These are phyloP conservation scores for Phytophthora kernoviae DNA, from an alignment of 352 stramenopile genomes.

Conservation along the genomic window DNA sequence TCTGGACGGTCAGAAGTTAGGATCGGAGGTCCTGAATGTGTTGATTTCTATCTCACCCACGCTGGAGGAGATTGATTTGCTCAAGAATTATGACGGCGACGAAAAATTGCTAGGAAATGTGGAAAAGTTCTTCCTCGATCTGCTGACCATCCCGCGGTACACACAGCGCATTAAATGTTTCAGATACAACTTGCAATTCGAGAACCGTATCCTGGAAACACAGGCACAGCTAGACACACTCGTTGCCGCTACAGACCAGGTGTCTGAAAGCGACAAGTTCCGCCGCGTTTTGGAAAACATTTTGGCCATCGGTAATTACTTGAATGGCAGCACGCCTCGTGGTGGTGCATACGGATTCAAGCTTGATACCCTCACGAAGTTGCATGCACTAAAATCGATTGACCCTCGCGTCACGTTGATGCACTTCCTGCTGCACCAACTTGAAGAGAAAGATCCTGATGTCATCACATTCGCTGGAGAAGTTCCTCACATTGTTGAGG, in stretches of 20 bases:
- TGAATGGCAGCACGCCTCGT: conserved; percentile 90
- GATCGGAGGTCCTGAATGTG: conserved; percentile 86
- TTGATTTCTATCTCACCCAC: conserved; percentile 90
- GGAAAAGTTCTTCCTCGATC: conserved; percentile 89
- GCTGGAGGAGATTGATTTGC: conserved; percentile 88
- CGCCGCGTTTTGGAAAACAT: conserved; percentile 82
- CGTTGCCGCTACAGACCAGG: conserved; percentile 81
- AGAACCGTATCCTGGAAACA: conserved; percentile 82
- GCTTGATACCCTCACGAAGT: conserved; percentile 89
- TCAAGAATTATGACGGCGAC: conserved; percentile 92
- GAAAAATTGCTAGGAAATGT: conserved; percentile 84
- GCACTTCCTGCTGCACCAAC: conserved; percentile 78
- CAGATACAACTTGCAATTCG: conserved; percentile 86
- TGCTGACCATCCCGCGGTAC: conserved; percentile 87
- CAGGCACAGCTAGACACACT: conserved; percentile 85
- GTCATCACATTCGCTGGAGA: conserved; percentile 82
- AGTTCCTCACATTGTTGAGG: conserved; percentile 77
- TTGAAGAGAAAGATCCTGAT: conserved; percentile 79
- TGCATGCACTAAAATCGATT: conserved; percentile 85
- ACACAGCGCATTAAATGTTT: conserved; percentile 91
- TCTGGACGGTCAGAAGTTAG: conserved; percentile 74
- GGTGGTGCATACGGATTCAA: conserved; percentile 93
- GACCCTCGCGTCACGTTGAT: conserved; percentile 83
- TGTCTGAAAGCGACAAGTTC: conserved; percentile 82
- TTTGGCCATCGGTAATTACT: conserved; percentile 92